Evolutionary conservation across 768 basidiomycete genomes (phyloP).

Genomic region (Mycena metata): DNA sequence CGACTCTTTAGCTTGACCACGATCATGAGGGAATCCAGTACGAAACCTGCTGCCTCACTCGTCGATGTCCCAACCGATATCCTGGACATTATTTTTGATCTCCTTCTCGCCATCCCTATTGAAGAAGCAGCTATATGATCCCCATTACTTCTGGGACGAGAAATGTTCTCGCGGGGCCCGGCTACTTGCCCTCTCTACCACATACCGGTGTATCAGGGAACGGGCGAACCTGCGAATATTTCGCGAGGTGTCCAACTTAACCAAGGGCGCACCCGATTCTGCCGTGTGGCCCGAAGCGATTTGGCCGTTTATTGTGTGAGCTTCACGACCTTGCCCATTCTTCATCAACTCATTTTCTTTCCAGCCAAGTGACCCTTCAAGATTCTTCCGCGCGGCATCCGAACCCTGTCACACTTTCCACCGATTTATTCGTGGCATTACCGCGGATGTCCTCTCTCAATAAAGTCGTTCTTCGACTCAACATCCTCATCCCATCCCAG

Average conservation of each 20-base stretch:
- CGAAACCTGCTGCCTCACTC: no score
- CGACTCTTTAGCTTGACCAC: no score
- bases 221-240: constrained; percentile 1
- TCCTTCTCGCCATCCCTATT: no score
- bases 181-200: not conserved
- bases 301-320: constrained; percentile 1
- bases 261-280: not conserved
- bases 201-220: not conserved
- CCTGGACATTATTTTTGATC: not conserved
- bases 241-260: not conserved
- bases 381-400: constrained; percentile 2
- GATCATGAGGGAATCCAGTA: no score
- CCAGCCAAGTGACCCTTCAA: not conserved
- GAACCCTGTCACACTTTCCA: not conserved
- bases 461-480: not conserved
- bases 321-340: not conserved
- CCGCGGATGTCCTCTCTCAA: not conserved
- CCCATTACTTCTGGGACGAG: not conserved
- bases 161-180: not conserved
- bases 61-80: no score
- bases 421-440: not conserved
- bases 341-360: not conserved
- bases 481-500: not conserved
- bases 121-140: no score
- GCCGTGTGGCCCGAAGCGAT: not conserved